phyloP scores from a whole-genome alignment of 2,329 filamentous ascomycete genomes.

The Sporothrix inflata region DNA sequence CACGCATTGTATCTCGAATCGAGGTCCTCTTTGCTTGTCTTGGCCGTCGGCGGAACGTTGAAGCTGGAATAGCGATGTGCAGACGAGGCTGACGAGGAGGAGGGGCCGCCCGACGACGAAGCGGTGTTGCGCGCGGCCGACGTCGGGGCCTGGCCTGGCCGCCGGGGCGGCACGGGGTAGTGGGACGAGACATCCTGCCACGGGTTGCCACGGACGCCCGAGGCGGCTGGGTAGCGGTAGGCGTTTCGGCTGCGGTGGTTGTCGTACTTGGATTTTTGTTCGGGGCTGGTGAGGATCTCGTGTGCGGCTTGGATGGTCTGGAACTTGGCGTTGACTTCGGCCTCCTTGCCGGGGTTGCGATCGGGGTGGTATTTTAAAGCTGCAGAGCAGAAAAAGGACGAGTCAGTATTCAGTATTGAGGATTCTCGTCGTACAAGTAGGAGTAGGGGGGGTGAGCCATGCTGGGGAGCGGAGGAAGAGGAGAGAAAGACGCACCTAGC shows the following conservation, averaged over 20 bases:
- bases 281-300: slow-evolving; percentile 66
- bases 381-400: slow-evolving; percentile 40
- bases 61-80: slow-evolving; percentile 37
- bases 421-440: background rate
- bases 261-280: slow-evolving; percentile 58
- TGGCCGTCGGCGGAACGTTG: slow-evolving; percentile 33
- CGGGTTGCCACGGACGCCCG: slow-evolving; percentile 61
- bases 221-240: slow-evolving; percentile 51
- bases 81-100: slow-evolving; percentile 26
- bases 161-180: slow-evolving; percentile 52
- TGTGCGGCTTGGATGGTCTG: slow-evolving; percentile 85
- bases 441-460: background rate
- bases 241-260: slow-evolving; percentile 46
- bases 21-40: slow-evolving; percentile 33
- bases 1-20: slow-evolving; percentile 42
- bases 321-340: slow-evolving; percentile 79
- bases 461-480: background rate
- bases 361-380: slow-evolving; percentile 88
- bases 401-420: background rate
- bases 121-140: slow-evolving; percentile 31
- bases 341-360: slow-evolving; percentile 80
- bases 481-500: slow-evolving; percentile 58
- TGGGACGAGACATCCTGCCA: slow-evolving; percentile 55
- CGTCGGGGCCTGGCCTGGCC: slow-evolving; percentile 34
- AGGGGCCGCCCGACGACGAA: slow-evolving; percentile 34